phyloP scores from a whole-genome alignment of 208 protist genomes.

The Trypanosoma rangeli region DNA sequence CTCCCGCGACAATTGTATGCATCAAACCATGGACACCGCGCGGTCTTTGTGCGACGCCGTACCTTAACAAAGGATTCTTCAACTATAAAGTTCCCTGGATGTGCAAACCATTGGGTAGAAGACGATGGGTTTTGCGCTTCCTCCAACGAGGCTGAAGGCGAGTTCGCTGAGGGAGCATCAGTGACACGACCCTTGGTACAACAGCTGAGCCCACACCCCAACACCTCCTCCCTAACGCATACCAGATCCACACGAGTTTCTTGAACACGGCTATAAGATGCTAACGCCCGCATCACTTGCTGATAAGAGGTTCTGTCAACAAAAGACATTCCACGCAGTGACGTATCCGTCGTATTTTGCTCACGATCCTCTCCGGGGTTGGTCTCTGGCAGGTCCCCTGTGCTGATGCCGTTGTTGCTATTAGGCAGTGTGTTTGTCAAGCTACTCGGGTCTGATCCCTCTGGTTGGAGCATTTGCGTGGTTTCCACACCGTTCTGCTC shows the following conservation, averaged over 20 bases:
- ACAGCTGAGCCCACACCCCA: constrained; percentile 39
- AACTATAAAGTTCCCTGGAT: constrained; percentile 74
- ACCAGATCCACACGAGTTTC: constrained; percentile 68
- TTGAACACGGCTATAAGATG: constrained; percentile 42
- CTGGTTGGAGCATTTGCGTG: too few relatives aligned
- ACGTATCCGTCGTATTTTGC: neutral
- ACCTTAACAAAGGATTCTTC: constrained; percentile 70
- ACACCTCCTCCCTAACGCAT: constrained; percentile 43
- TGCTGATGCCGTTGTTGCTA: too few relatives aligned
- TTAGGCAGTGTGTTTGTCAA: too few relatives aligned
- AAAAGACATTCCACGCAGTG: neutral
- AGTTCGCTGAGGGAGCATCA: constrained; percentile 8
- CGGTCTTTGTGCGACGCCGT: constrained; percentile 55
- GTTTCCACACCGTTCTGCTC: neutral
- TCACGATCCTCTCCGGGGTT: neutral
- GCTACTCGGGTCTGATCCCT: too few relatives aligned
- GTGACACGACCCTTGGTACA: constrained; percentile 52
- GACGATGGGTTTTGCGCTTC: constrained; percentile 27
- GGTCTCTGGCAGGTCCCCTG: too few relatives aligned
- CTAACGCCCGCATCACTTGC: constrained; percentile 19
- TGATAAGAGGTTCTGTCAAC: constrained; percentile 3
- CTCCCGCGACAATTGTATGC: constrained; percentile 45
- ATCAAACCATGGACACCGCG: constrained; percentile 64
- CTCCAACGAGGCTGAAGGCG: constrained; percentile 12
- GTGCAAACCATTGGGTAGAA: constrained; percentile 36